Evolutionary conservation across 371 early-diverging fungal genomes (phyloP), one percentile per base, ranked within the genome.

Genomic region (Mortierella sp.): DNA sequence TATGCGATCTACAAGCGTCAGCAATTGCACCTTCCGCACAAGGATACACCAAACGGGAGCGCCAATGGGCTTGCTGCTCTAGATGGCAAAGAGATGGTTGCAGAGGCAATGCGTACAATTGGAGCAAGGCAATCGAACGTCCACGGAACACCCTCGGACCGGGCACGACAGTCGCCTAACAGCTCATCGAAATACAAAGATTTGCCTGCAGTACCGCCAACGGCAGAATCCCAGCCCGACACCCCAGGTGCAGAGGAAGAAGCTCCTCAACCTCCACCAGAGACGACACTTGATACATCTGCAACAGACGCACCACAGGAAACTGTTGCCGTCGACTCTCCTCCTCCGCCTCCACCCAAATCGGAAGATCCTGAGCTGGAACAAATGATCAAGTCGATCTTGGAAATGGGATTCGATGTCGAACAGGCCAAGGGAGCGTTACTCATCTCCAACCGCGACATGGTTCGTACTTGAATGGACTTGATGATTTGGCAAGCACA

Each of bases 341-440:
- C 56, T 8, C 75, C 79, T 41, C 82, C 77, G 4, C 46, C 71
- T 16, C 77, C 86, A 10, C 58, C 48, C 32, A 71, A 74, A 51
- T 73, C 79, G 48, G 85, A 87, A 41, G 84, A 90, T 77, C 73
- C 78, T n/a, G 83, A 82, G 24, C 60, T 90, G 56, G 75, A 88
- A 43, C 84, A 81, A 70, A 88, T 89, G 84, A 86, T 93, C 16
- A 78, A 85, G 38, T 90, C 89, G 49, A 90, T 95, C 48, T 79
- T 90, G 63, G 95, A 94, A 54, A 94, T 96, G 94, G 95, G 96
- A 21, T 96, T 95, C 70, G 77, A 83, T n/a, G 81, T 83, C 14
- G 93, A 92, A n/a, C 92, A 93, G 73, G 94, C 94, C 24, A 90
- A 89, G 54, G 90, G 93, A 0, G 95, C 96, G 0, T 84, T 94